Base-by-base conservation (phyloP, 1,284 basidiomycete genomes). In the Ceratobasidium sp. region DNA sequence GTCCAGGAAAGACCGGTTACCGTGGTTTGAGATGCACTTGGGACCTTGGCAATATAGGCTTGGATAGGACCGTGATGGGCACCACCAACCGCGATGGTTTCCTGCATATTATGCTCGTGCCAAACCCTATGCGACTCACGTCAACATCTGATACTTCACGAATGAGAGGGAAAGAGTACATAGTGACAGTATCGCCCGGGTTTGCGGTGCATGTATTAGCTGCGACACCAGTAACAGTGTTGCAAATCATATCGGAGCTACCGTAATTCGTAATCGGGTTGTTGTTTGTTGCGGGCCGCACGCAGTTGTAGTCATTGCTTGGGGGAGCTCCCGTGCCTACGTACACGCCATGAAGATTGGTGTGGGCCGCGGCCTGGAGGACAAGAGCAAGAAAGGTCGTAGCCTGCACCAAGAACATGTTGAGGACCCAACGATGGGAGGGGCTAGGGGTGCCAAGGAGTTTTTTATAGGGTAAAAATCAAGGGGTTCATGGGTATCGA, bases 31-130 rank as follows among this genome's bases (percentile, higher is more conserved):
- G 77, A 64, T 26, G 70, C 77, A 23, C 62, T 44, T 28, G 48
- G 40, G 38, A 75, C 77, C 26, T 66, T 62, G 33, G 70, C 77
- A 23, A 80, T 66, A 40, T 80, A 80, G 20, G 67, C 66, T 54
- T 78, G 78, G 64, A 67, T 67, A 23, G 46, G 46, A 48, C 65
- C 65, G 65, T 52, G n/a, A 48, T 67, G 65, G 2, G 48, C 48
- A 20, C 65, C 65, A 23, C 65, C 48, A 52, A 67, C 65, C 20
- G 65, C 65, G 38, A 52, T 67, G 20, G 46, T 67, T 48, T 67
- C 65, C 52, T 67, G 65, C 65, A 67, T 67, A 33, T 52, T 52
- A 38, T 67, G 65, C 38, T 67, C 65, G 26, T 50, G 65, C 65
- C 48, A 52, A n/a, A 67, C 33, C 65, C 65, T 67, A 67, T 23